Percentiles rank a stretch among this genome's conserved stretches.
phyloP scores from a whole-genome alignment of 192 early-diverging fungal species.

The Umbelopsis sp. region DNA sequence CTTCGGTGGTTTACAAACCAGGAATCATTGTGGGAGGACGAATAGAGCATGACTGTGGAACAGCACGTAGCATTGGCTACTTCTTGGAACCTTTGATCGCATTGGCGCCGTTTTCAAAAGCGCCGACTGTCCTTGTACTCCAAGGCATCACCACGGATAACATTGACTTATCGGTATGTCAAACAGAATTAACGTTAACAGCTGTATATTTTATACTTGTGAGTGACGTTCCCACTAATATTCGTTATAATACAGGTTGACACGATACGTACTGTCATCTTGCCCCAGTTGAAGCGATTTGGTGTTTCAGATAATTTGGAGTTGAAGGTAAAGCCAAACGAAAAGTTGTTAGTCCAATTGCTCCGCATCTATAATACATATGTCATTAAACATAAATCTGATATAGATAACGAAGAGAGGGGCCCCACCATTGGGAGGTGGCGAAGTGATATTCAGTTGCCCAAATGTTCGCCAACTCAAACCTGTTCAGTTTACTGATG shows the following conservation, averaged over 20 bases:
- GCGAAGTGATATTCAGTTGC: slow-evolving; percentile 86
- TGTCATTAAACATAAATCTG: neutral
- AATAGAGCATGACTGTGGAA: slow-evolving; percentile 86
- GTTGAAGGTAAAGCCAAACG: slow-evolving; percentile 59
- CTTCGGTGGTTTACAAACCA: slow-evolving; percentile 81
- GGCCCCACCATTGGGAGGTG: slow-evolving; percentile 90
- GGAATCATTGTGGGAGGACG: slow-evolving; percentile 90
- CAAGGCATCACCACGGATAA: slow-evolving; percentile 95
- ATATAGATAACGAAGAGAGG: slow-evolving; percentile 83
- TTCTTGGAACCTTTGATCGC: slow-evolving; percentile 92
- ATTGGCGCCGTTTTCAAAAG: slow-evolving; percentile 92
- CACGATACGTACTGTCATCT: slow-evolving; percentile 84
- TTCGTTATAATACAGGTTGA: slow-evolving; percentile 65
- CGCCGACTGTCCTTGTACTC: slow-evolving; percentile 79
- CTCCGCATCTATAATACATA: neutral
- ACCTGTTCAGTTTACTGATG: slow-evolving; percentile 81
- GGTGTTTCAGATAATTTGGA: slow-evolving; percentile 85
- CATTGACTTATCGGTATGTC: slow-evolving; percentile 80
- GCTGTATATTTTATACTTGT: neutral
- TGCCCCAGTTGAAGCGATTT: slow-evolving; percentile 85
- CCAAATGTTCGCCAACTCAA: slow-evolving; percentile 79
- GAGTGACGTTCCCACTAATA: too few relatives aligned
- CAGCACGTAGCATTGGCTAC: slow-evolving; percentile 87
- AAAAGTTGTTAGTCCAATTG: neutral
- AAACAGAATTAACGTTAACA: neutral